Conservation (phyloP, 768 basidiomycete species). For the Candolleomyces eurysporus region DNA sequence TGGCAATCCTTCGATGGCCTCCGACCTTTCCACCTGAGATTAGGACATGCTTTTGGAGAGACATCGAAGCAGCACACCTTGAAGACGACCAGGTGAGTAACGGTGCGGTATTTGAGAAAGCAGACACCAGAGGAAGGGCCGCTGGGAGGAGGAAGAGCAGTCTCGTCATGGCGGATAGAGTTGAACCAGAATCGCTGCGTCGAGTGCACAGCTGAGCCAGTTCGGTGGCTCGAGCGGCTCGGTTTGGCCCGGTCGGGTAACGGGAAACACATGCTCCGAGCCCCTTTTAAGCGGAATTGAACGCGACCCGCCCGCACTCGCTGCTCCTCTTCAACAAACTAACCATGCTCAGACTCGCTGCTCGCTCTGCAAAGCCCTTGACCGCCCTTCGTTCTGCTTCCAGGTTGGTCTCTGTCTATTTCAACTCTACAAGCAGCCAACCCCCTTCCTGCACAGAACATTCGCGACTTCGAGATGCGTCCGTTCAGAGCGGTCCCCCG, state of each 20-base stretch:
- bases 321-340: constrained; percentile 3
- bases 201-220: constrained; percentile 2
- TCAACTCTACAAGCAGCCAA: neutral
- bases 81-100: constrained; percentile 72
- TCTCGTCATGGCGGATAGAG: constrained; percentile 37
- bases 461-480: constrained; percentile 36
- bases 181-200: constrained; percentile 4
- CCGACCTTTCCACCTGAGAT: constrained; percentile 38
- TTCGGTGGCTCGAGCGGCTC: constrained; percentile 3
- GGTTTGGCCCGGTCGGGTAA: neutral
- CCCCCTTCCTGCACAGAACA: constrained; percentile 20
- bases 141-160: constrained; percentile 43
- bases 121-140: constrained; percentile 46
- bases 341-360: constrained; percentile 24
- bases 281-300: neutral
- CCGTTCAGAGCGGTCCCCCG: constrained; percentile 30
- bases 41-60: neutral
- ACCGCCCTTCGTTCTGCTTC: constrained; percentile 10
- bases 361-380: constrained; percentile 19
- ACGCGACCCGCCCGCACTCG: neutral
- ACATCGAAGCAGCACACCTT: constrained; percentile 35
- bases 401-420: neutral
- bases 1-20: constrained; percentile 42
- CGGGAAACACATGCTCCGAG: constrained; percentile 20
- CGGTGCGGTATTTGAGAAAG: constrained; percentile 63